Evolutionary conservation across 2,329 filamentous ascomycete genomes (phyloP).

Genomic region (Chalara sp.): DNA sequence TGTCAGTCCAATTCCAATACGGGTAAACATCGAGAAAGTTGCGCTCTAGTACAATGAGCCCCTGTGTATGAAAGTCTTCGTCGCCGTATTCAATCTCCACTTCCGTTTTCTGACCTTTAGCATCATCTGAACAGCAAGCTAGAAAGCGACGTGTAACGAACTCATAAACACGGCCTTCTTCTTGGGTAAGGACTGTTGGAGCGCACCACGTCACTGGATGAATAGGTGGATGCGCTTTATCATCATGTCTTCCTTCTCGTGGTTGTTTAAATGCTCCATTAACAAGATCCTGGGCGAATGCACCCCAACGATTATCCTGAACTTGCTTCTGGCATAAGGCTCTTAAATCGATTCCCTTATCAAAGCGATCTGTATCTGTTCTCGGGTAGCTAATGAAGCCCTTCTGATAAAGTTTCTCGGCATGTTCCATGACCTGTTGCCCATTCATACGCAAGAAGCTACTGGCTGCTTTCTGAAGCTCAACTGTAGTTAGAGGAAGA

Average conservation of each 20-base stretch:
- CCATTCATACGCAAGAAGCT: constrained; percentile 84
- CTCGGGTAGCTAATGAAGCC: constrained; percentile 97
- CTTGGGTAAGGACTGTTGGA: constrained; percentile 49
- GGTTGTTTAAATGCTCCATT: constrained; percentile 76
- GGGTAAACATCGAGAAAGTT: constrained; percentile 96
- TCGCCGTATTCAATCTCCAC: constrained; percentile 78
- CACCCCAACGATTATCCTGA: constrained; percentile 69
- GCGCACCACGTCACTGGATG: constrained; percentile 86
- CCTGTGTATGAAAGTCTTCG: constrained; percentile 76
- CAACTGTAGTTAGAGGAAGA: constrained; percentile 87
- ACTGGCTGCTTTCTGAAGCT: constrained; percentile 92
- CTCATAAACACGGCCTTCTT: constrained; percentile 79
- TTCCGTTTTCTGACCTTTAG: constrained; percentile 80
- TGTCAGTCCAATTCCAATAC: constrained; percentile 95
- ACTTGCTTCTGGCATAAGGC: constrained; percentile 78
- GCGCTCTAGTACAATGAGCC: constrained; percentile 75
- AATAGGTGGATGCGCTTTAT: constrained; percentile 95
- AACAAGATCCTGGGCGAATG: constrained; percentile 68
- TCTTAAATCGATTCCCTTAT: constrained; percentile 78
- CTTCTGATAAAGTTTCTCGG: constrained; percentile 83
- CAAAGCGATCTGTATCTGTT: constrained; percentile 95
- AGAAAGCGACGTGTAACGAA: constrained; percentile 89
- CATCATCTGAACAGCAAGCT: constrained; percentile 93
- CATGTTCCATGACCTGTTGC: constrained; percentile 81
- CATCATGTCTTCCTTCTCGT: constrained; percentile 78